Evolutionary conservation across 2,329 filamentous ascomycete species (phyloP).

Genomic region (Clonostachys rhizophaga): DNA sequence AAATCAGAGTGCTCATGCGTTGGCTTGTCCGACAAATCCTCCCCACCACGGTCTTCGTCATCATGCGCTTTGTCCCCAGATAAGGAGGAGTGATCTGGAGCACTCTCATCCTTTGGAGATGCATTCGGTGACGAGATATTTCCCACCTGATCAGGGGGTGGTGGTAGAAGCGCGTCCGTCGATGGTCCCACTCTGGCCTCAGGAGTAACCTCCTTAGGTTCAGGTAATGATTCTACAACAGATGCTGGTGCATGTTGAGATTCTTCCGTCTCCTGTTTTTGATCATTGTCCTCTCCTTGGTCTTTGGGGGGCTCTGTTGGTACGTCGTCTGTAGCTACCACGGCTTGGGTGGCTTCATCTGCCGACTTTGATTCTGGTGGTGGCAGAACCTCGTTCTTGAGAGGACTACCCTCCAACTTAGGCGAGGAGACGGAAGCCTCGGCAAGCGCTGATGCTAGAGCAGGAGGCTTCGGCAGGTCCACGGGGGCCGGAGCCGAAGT

Average conservation of each 20-base stretch:
- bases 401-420: constrained; percentile 42
- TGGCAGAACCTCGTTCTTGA: constrained; percentile 44
- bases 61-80: constrained; percentile 15
- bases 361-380: constrained; percentile 27
- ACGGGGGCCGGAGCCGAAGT: constrained; percentile 5
- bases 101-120: constrained; percentile 20
- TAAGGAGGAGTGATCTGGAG: constrained; percentile 12
- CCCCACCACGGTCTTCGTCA: constrained; percentile 14
- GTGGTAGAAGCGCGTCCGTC: constrained; percentile 19
- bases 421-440: constrained; percentile 13
- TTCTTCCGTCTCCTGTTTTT: too few species aligned
- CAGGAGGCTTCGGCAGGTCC: too few species aligned
- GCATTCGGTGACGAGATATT: constrained; percentile 22
- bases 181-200: background rate
- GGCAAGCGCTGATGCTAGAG: background rate
- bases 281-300: too few species aligned
- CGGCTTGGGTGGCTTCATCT: background rate
- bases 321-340: too few species aligned
- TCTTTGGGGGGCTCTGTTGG: too few species aligned
- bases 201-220: background rate
- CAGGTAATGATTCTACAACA: background rate
- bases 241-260: too few species aligned
- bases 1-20: constrained; percentile 9
- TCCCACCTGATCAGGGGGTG: constrained; percentile 31
- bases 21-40: constrained; percentile 10